Base-by-base conservation (phyloP, 139 green algal genomes). In the Chlorella sorokiniana region DNA sequence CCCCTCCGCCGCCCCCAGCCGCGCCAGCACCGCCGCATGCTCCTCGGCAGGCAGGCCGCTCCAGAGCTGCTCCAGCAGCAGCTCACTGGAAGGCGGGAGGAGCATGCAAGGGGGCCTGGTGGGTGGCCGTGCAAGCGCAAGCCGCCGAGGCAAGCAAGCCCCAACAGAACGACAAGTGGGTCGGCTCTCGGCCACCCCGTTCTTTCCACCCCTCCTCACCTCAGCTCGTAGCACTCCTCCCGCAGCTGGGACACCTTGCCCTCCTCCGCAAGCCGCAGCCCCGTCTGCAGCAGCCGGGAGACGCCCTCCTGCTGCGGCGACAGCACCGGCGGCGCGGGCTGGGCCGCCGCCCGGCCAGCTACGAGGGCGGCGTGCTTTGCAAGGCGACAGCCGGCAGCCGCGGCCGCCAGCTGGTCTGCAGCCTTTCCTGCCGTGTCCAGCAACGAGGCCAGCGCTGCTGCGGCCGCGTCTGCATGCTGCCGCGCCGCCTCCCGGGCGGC, bases 171-270 rank as follows among this genome's bases (percentile, higher is more conserved):
- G 8, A 22, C n/a, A 69, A 16, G n/a, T n/a, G n/a, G n/a, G n/a
- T n/a, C n/a, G n/a, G n/a, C n/a, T n/a, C n/a, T n/a, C n/a, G 22
- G 59, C 59, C 25, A 31, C 16, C 48, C 48, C 48, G 11, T 11
- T 59, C 16, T 25, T 59, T 59, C 14, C 16, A 59, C 11, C 48
- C 0, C 38, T n/a, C 4, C 72, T 0, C 37, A 79, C 72, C 72
- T 69, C 0, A 79, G 72, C 8, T 14, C 33, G 20, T 40, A 48
- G 76, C 62, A 65, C 1, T 67, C n/a, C 78, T 83, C 78, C 1
- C 78, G 64, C 78, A 83, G 78, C 64, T 83, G 78, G 2, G 78
- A 38, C 35, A 33, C 65, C 64, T 83, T 83, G 25, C 65, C 78
- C 23, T 83, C 78, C 6, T 44, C 72, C 14, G 38, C 61, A 27